phyloP scores from a whole-genome alignment of 192 early-diverging fungal species.

The Coemansia sp. region DNA sequence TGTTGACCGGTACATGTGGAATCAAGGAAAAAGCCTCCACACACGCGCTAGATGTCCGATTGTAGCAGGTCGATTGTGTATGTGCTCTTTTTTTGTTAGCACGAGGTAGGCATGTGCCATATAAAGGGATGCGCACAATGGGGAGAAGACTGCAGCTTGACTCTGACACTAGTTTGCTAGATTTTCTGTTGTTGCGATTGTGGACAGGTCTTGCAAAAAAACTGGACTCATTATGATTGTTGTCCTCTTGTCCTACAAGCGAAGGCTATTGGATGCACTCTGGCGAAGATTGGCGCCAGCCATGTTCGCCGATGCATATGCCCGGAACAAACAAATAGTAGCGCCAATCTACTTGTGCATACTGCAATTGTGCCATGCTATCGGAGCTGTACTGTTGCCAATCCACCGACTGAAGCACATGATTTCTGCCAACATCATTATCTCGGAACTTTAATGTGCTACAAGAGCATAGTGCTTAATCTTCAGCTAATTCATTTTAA shows the following conservation, averaged over 20 bases:
- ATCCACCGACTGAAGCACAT: background rate
- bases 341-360: background rate
- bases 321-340: background rate
- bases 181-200: background rate
- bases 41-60: background rate
- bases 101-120: background rate
- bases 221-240: background rate
- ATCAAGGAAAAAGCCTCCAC: constrained; percentile 5
- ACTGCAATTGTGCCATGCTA: background rate
- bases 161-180: background rate
- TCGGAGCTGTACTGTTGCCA: background rate
- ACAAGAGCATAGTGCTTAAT: background rate
- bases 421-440: background rate
- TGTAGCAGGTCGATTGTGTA: background rate
- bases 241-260: background rate
- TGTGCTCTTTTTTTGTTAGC: background rate
- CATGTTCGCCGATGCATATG: background rate
- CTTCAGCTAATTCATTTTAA: background rate
- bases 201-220: background rate
- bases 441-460: background rate
- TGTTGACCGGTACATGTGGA: background rate
- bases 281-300: background rate
- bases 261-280: background rate
- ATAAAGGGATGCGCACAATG: background rate
- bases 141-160: background rate